Percentiles rank a stretch among this genome's conserved stretches.
Evolutionary conservation across 805 yeast genomes (phyloP).

Genomic region (Metschnikowia amazonensis): DNA sequence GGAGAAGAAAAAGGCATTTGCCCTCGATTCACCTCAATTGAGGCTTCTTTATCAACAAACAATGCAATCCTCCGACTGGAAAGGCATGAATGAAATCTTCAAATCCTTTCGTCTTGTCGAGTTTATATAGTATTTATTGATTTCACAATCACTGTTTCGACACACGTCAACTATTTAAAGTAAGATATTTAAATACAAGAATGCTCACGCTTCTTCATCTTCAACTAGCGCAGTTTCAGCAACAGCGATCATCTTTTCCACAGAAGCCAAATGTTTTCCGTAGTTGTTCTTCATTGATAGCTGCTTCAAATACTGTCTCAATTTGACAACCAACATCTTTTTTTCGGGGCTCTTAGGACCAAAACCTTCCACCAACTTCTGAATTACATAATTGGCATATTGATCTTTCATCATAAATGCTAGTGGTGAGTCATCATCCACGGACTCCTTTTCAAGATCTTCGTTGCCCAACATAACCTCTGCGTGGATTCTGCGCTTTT

Average conservation of each 20-base stretch:
- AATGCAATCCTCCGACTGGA: conserved; percentile 5
- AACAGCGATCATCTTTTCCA: conserved; percentile 64
- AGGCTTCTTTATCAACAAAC: conserved; percentile 10
- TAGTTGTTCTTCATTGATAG: conserved; percentile 59
- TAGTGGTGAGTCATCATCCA: conserved; percentile 65
- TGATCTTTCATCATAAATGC: conserved; percentile 96
- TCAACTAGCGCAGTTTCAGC: conserved; percentile 47
- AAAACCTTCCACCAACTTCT: conserved; percentile 82
- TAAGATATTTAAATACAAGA: neutral
- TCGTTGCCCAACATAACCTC: conserved; percentile 58
- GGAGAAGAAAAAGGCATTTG: conserved; percentile 6
- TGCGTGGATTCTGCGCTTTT: conserved; percentile 58
- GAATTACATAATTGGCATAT: conserved; percentile 95
- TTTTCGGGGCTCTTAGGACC: conserved; percentile 59
- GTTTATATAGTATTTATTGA: neutral
- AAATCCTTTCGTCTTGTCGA: conserved; percentile 7
- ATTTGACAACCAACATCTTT: conserved; percentile 63
- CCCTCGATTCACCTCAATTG: conserved; percentile 10
- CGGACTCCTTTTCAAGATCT: conserved; percentile 42
- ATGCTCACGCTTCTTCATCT: conserved; percentile 23
- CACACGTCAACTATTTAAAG: neutral
- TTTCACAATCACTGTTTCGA: neutral
- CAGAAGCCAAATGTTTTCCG: conserved; percentile 81
- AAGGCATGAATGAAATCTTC: conserved; percentile 4
- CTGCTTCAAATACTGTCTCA: conserved; percentile 74